A percentile compares a stretch with the other conserved stretches of the same genome.
phyloP scores from a whole-genome alignment of 2,329 filamentous ascomycete species.

The Ceratocystis harringtonii region DNA sequence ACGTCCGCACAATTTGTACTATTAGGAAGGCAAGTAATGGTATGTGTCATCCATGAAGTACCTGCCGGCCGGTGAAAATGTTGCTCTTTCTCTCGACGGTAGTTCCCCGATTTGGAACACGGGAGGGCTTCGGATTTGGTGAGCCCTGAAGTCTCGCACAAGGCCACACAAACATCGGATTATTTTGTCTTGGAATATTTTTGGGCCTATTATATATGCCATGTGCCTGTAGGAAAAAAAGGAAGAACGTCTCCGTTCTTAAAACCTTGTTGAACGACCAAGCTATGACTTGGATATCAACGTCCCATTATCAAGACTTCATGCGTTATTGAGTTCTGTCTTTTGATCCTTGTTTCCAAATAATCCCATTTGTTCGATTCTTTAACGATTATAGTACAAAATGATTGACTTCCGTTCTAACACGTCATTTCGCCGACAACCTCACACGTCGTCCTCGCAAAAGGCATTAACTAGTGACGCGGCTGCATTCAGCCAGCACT shows the following conservation, averaged over 20 bases:
- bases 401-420: neutral
- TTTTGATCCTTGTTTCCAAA: neutral
- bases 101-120: neutral
- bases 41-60: too few relatives aligned
- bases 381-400: neutral
- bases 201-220: too few relatives aligned
- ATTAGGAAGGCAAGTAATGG: too few relatives aligned
- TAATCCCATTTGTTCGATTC: neutral
- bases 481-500: slow-evolving; percentile 1
- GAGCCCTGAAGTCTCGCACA: neutral
- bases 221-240: too few relatives aligned
- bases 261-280: too few relatives aligned
- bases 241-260: too few relatives aligned
- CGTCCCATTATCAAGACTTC: too few relatives aligned
- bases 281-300: too few relatives aligned
- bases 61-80: too few relatives aligned
- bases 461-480: neutral
- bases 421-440: neutral
- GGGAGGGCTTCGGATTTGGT: neutral
- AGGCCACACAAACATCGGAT: neutral
- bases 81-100: too few relatives aligned
- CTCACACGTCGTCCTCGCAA: neutral
- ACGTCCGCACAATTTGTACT: too few relatives aligned
- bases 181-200: too few relatives aligned
- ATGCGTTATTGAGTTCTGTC: neutral